These are phyloP conservation scores for Trichophyton rubrum DNA, from an alignment of 2,329 filamentous ascomycete genomes.

Conservation along the genomic window DNA sequence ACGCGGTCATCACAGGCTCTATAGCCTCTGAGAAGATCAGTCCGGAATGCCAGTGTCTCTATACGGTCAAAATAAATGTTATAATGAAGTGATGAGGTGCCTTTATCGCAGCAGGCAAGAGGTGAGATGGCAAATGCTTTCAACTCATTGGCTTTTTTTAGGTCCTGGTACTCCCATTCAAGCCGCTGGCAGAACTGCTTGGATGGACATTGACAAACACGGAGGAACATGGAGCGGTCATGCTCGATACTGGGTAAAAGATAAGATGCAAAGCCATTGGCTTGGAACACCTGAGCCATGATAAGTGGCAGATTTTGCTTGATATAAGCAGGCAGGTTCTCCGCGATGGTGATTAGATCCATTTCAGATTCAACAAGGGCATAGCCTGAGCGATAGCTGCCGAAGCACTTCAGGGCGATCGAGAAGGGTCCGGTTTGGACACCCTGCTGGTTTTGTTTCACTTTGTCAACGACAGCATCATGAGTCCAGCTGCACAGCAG, in stretches of 20 bases:
- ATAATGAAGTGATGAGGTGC: constrained; percentile 6
- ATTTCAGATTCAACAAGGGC: constrained; percentile 81
- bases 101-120: not conserved
- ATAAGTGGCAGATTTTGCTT: constrained; percentile 57
- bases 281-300: constrained; percentile 61
- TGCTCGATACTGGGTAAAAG: constrained; percentile 48
- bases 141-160: not conserved
- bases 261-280: constrained; percentile 60
- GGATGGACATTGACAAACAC: constrained; percentile 63
- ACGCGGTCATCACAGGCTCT: constrained; percentile 67
- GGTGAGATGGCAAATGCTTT: not conserved
- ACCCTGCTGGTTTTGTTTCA: not conserved
- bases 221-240: constrained; percentile 77
- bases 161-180: constrained; percentile 12
- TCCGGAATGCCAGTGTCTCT: constrained; percentile 72
- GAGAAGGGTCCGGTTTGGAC: not conserved
- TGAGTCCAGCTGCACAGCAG: not conserved
- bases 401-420: constrained; percentile 54
- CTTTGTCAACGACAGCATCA: constrained; percentile 3
- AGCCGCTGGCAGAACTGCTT: constrained; percentile 41
- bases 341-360: constrained; percentile 51
- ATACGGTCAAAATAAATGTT: constrained; percentile 80
- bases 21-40: constrained; percentile 69
- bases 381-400: constrained; percentile 73
- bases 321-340: constrained; percentile 39